Evolutionary conservation across 352 stramenopile genomes (phyloP).

Genomic region (Pelagophyceae sp.): DNA sequence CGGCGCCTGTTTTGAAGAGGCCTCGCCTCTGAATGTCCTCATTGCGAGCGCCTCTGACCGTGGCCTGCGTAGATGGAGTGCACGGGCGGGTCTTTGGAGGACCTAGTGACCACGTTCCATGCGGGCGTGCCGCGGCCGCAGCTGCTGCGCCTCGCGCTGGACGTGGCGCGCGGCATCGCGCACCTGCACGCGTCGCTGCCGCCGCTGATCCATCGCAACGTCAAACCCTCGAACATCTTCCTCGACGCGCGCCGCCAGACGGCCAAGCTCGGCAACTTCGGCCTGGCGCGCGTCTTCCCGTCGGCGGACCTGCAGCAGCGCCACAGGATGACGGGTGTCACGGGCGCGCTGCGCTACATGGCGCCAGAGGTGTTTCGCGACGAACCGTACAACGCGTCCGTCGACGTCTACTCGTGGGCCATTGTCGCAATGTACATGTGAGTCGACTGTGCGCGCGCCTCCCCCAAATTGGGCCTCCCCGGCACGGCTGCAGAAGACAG

Average conservation of each 20-base stretch:
- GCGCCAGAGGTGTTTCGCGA: constrained; percentile 16
- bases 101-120: background rate
- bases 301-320: background rate
- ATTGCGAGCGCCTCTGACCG: too few relatives aligned
- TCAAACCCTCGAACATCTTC: constrained; percentile 31
- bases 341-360: constrained; percentile 19
- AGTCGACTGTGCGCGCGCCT: too few relatives aligned
- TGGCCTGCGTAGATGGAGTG: too few relatives aligned
- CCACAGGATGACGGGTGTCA: constrained; percentile 18
- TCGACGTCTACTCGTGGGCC: constrained; percentile 24
- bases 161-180: constrained; percentile 12
- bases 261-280: constrained; percentile 39
- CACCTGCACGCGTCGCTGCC: background rate
- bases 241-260: constrained; percentile 58
- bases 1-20: too few relatives aligned
- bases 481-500: too few relatives aligned
- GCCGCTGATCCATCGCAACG: constrained; percentile 29
- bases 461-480: too few relatives aligned
- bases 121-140: too few relatives aligned
- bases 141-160: background rate
- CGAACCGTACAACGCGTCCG: constrained; percentile 14
- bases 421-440: constrained; percentile 17
- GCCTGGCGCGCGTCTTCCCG: constrained; percentile 6
- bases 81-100: background rate
- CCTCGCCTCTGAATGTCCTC: too few relatives aligned